These are phyloP conservation scores for Teratosphaeria pseudoeucalypti DNA, from an alignment of 2,329 filamentous ascomycete species.

Conservation along the genomic window DNA sequence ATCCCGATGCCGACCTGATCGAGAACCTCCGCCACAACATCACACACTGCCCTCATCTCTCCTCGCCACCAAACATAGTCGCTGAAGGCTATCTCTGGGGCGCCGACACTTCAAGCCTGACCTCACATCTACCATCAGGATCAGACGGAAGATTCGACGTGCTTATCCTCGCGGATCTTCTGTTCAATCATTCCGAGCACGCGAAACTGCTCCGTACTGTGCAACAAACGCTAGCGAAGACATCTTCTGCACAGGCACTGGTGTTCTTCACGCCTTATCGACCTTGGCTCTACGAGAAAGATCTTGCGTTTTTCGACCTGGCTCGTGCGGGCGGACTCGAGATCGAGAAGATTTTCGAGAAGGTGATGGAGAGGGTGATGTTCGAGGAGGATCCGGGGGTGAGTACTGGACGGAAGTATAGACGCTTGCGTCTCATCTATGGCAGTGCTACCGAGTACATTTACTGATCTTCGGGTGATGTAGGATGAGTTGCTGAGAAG, in stretches of 20 bases:
- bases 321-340: conserved; percentile 59
- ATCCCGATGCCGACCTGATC: conserved; percentile 75
- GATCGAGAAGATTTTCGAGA: conserved; percentile 72
- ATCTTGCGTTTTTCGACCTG: conserved; percentile 76
- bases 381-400: conserved; percentile 80
- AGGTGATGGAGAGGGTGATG: conserved; percentile 73
- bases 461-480: neutral
- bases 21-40: conserved; percentile 71
- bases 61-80: conserved; percentile 27
- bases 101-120: conserved; percentile 47
- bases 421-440: neutral
- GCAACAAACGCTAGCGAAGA: conserved; percentile 51
- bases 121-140: conserved; percentile 43
- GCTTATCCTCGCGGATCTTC: conserved; percentile 73
- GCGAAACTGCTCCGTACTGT: conserved; percentile 65
- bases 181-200: conserved; percentile 89
- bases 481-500: conserved; percentile 67
- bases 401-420: conserved; percentile 20
- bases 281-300: conserved; percentile 78
- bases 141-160: conserved; percentile 55
- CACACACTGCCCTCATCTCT: conserved; percentile 39
- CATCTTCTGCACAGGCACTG: conserved; percentile 52
- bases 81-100: conserved; percentile 75
- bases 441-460: neutral
- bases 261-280: conserved; percentile 94